Evolutionary conservation across 1,139 yeast genomes (phyloP), one percentile per base, ranked within the genome.

Genomic region (Suhomyces guaymorum): DNA sequence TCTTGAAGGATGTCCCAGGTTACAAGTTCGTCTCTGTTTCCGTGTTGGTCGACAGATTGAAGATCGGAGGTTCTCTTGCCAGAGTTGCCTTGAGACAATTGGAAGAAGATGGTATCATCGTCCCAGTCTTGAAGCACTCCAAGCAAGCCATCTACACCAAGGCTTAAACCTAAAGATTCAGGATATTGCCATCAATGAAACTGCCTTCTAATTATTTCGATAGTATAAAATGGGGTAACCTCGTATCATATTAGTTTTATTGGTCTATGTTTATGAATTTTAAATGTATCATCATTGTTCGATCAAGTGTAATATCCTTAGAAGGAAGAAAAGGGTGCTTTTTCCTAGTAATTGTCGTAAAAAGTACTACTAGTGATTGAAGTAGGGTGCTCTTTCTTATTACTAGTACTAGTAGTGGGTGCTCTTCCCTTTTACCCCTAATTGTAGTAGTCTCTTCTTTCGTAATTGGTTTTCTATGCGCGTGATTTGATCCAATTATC

Each of bases 21-120:
- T 92, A 84, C 94, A 92, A 94, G 83, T 89, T 81, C 72, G 95
- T 92, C 58, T 87, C 98, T 49, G 96, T 92, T 59, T 90, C 97
- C 51, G 97, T 92, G 55, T 82, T 92, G 63, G 98, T 92, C 65
- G 99, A 92, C 78, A 90, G 98, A 82, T 83, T 94, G 73, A 92
- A 94, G 95, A 79, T 92, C 63, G 96, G 96, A 78, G 99, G 98
- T 73, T 90, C 99, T 51, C 63, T 92, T 64, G 99, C 99, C 63
- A 90, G 99, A 78, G 84, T 88, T 69, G 98, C 97, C 64, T 84
- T 92, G 69, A 82, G 79, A 72, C 96, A 92, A 69, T 87, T 94
- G 71, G 97, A 88, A 78, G 79, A 75, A 53, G 92, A 90, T 63
- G 98, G 98, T 67, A 74, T 87, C 70, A 94, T 94, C 74, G 86